Conservation (phyloP, 306 rosid species). For the Cicer chorassanicum region DNA sequence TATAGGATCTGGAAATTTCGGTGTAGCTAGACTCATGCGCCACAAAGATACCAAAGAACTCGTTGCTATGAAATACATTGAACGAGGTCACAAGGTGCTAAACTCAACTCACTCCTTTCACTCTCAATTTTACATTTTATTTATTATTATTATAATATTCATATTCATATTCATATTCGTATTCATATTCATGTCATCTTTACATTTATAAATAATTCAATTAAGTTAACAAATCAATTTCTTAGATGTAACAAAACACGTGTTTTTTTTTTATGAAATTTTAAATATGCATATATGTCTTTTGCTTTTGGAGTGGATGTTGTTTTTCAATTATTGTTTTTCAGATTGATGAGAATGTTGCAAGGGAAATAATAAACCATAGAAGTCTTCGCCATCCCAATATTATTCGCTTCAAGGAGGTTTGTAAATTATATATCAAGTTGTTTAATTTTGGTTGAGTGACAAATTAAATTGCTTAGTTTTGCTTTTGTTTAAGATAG, state of each 20-base stretch:
- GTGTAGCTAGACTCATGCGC: slow-evolving; percentile 82
- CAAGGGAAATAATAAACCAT: slow-evolving; percentile 84
- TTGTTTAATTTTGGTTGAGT: slow-evolving; percentile 17
- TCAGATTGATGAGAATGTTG: slow-evolving; percentile 86
- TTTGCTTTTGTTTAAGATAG: slow-evolving; percentile 32
- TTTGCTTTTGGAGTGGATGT: background rate
- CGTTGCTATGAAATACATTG: slow-evolving; percentile 85
- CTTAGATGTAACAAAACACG: background rate
- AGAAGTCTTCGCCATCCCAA: slow-evolving; percentile 83
- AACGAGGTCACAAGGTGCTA: slow-evolving; percentile 67
- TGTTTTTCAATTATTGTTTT: slow-evolving; percentile 8
- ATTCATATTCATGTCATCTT: no score
- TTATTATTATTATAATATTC: no score
- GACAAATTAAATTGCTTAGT: background rate
- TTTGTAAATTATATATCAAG: slow-evolving; percentile 29
- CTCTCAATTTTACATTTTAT: background rate
- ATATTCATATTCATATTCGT: no score
- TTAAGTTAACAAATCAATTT: background rate
- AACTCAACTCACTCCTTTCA: background rate
- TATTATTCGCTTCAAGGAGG: slow-evolving; percentile 85
- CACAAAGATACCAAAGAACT: slow-evolving; percentile 76
- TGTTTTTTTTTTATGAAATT: background rate
- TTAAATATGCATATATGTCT: background rate
- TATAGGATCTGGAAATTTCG: slow-evolving; percentile 89
- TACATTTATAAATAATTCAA: background rate